These are phyloP conservation scores for Hymenochaete sp. DNA, from an alignment of 1,284 basidiomycete genomes.

Conservation along the genomic window DNA sequence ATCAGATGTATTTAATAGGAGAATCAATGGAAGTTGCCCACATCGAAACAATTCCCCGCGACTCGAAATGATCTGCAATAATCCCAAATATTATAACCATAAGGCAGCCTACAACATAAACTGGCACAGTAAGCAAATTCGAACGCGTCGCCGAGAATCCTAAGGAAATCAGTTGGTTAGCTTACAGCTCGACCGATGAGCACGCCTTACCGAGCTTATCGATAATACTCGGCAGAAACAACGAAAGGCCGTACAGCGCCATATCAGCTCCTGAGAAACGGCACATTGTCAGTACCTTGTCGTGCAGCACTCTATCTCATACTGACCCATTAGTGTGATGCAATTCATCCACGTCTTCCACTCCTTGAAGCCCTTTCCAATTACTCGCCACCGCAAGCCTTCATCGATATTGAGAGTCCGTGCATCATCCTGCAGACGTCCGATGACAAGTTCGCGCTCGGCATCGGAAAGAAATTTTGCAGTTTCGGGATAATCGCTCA, in stretches of 20 bases:
- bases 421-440: conserved; percentile 61
- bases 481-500: conserved; percentile 74
- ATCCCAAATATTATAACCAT: conserved; percentile 57
- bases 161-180: conserved; percentile 2
- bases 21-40: conserved; percentile 25
- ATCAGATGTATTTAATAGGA: neutral
- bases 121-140: conserved; percentile 63
- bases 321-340: conserved; percentile 50
- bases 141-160: conserved; percentile 47
- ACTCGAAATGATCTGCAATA: conserved; percentile 49
- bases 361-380: conserved; percentile 51
- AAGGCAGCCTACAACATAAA: conserved; percentile 62
- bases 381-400: conserved; percentile 48
- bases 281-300: conserved; percentile 28
- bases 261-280: conserved; percentile 42
- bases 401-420: conserved; percentile 69
- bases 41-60: conserved; percentile 55
- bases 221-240: conserved; percentile 69
- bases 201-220: conserved; percentile 37
- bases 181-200: neutral
- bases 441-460: conserved; percentile 60
- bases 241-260: conserved; percentile 63
- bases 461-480: conserved; percentile 67
- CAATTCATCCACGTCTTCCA: conserved; percentile 67
- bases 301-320: conserved; percentile 16